Conservation (phyloP, 2,329 filamentous ascomycete genomes). For the Helminthosporium solani region DNA sequence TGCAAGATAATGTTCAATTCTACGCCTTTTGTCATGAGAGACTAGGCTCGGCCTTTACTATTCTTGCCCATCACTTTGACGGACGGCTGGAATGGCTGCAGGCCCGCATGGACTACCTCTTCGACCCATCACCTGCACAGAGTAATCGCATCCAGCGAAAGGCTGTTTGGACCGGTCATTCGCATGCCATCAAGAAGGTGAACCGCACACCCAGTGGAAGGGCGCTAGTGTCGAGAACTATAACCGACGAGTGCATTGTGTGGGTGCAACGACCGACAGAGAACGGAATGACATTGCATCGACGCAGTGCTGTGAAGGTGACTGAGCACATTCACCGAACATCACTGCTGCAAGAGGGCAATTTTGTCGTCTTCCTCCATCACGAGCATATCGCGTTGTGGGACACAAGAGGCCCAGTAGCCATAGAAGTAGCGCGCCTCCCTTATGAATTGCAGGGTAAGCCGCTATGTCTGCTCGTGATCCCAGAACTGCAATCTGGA, state of each 20-base stretch:
- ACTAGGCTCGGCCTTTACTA: conserved; percentile 63
- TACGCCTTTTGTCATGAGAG: conserved; percentile 68
- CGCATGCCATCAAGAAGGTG: conserved; percentile 76
- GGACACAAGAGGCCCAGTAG: conserved; percentile 67
- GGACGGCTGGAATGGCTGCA: conserved; percentile 82
- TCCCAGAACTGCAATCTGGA: conserved; percentile 64
- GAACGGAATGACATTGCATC: conserved; percentile 57
- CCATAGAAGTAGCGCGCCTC: conserved; percentile 59
- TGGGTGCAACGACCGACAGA: conserved; percentile 68
- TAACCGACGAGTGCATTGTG: conserved; percentile 74
- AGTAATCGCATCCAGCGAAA: conserved; percentile 61
- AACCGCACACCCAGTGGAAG: conserved; percentile 80
- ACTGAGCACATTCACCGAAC: conserved; percentile 76
- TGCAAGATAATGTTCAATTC: conserved; percentile 65
- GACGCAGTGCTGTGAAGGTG: conserved; percentile 68
- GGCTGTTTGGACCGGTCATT: conserved; percentile 81
- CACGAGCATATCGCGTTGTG: conserved; percentile 71
- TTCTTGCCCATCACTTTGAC: conserved; percentile 82
- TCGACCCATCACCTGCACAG: conserved; percentile 67
- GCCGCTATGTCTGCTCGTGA: conserved; percentile 74
- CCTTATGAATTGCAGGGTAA: conserved; percentile 65
- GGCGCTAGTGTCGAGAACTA: conserved; percentile 78
- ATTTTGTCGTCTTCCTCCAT: conserved; percentile 78
- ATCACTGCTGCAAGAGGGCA: conserved; percentile 72
- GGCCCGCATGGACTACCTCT: conserved; percentile 73